Evolutionary conservation across 2,329 filamentous ascomycete species (phyloP), one percentile per base, ranked within the genome.

Genomic region (Gaeumannomyces tritici): DNA sequence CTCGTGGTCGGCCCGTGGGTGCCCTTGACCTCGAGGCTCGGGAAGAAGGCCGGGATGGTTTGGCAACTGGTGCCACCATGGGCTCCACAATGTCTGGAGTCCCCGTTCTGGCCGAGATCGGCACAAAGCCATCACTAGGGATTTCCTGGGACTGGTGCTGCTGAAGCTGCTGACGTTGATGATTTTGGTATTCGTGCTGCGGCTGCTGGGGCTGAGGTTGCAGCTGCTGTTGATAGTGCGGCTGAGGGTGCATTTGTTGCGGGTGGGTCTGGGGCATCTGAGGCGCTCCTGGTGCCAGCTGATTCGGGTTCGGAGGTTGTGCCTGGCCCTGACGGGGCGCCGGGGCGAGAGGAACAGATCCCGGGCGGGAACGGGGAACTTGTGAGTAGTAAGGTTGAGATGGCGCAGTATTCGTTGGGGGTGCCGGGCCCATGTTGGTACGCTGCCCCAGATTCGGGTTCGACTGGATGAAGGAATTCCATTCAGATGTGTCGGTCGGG

Each of bases 391-490:
- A 60, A 27, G 42, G 33, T 18, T 51, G 57, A 15, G 35, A 55
- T 13, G 61, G 27, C 13, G 55, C 27, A 24, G 55, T 13, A 47
- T 59, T 35, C 42, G 63, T 18, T 27, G 29, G 61, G 28, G 42
- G 63, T 55, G 74, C 68, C 8, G 69, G 64, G 11, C 71, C 69
- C 31, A 70, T 66, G 59, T 69, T 71, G n/a, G 67, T 66, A 2
- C 71, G 76, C 67, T 74, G 83, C 66, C 74, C 73, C 24, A 80
- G 69, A 61, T 73, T 76, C 3, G 86, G 87, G 69, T 91, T 91
- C 61, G 86, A 84, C 70, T 90, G 88, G 15, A 93, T 74, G 62
- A 95, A 91, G 6, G 85, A 83, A 63, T 84, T 87, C 93, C 92
- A 96, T 66, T 93, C 89, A 55, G 84, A 84, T 29, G 83, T 82